A percentile compares a stretch with the other conserved stretches of the same genome.
These are phyloP conservation scores for Thuidium tamariscinum DNA, from an alignment of 225 moss, liverwort and hornwort species.

Conservation along the genomic window DNA sequence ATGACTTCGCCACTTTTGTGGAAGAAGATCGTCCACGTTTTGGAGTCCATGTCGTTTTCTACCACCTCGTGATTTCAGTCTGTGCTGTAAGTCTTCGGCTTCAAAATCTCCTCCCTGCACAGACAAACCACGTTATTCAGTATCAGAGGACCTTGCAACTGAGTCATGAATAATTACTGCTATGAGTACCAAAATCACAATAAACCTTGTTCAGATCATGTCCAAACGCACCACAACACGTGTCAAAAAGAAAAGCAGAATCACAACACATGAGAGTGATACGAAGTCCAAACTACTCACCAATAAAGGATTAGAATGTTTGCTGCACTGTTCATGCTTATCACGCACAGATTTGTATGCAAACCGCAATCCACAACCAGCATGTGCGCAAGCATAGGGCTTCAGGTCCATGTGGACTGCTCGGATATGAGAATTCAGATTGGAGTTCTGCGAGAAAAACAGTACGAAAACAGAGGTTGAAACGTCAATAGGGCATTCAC, in stretches of 20 bases:
- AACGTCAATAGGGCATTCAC: neutral
- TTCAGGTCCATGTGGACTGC: slow-evolving; percentile 47
- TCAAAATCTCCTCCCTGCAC: slow-evolving; percentile 48
- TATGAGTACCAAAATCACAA: neutral
- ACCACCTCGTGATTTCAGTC: slow-evolving; percentile 23
- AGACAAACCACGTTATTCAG: neutral
- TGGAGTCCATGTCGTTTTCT: slow-evolving; percentile 19
- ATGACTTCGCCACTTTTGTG: neutral
- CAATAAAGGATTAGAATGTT: slow-evolving; percentile 1
- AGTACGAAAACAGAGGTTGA: neutral
- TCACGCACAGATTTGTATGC: slow-evolving; percentile 50
- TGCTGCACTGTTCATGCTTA: slow-evolving; percentile 38
- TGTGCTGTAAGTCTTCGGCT: slow-evolving; percentile 4
- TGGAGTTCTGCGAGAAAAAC: slow-evolving; percentile 32
- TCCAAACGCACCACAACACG: neutral
- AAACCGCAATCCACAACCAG: slow-evolving; percentile 35
- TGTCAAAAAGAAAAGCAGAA: neutral
- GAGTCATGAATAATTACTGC: neutral
- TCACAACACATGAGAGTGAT: neutral
- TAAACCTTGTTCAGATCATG: neutral
- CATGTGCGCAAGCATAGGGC: slow-evolving; percentile 40
- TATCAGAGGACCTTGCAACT: neutral
- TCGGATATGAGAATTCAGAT: slow-evolving; percentile 41
- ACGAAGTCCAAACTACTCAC: neutral
- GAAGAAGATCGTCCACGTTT: slow-evolving; percentile 26